Evolutionary conservation across 257 asterid genomes (phyloP).

Genomic region (Salvia splendens): DNA sequence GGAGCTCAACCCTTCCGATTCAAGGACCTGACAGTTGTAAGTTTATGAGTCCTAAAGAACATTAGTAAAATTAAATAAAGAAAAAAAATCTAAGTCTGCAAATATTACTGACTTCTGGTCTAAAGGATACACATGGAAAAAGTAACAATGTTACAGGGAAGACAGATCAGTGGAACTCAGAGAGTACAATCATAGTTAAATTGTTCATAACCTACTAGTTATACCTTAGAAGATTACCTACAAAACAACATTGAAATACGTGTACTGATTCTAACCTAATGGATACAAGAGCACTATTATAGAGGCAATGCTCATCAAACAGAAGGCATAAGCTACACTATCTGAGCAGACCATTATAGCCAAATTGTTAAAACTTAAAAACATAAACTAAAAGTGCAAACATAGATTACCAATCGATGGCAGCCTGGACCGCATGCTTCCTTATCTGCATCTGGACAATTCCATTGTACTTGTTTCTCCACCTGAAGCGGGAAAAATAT

Average conservation of each 20-base stretch:
- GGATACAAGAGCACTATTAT: slow-evolving; percentile 19
- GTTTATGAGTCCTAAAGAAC: slow-evolving; percentile 28
- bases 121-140: slow-evolving; percentile 14
- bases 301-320: slow-evolving; percentile 9
- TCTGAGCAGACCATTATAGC: slow-evolving; percentile 17
- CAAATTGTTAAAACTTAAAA: slow-evolving; percentile 16
- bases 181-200: slow-evolving; percentile 4
- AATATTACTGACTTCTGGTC: neutral
- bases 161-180: slow-evolving; percentile 9
- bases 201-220: slow-evolving; percentile 21
- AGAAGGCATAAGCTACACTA: slow-evolving; percentile 6
- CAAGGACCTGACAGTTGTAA: slow-evolving; percentile 47
- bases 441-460: slow-evolving; percentile 55
- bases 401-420: slow-evolving; percentile 57
- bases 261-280: neutral
- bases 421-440: slow-evolving; percentile 82
- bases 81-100: slow-evolving; percentile 4
- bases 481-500: slow-evolving; percentile 34
- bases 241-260: slow-evolving; percentile 13
- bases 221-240: slow-evolving; percentile 24
- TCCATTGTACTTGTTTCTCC: slow-evolving; percentile 58
- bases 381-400: slow-evolving; percentile 13
- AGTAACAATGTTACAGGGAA: slow-evolving; percentile 19
- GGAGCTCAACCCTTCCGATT: slow-evolving; percentile 48
- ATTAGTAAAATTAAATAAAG: slow-evolving; percentile 20